Percentiles rank a stretch among this genome's conserved stretches.
Conservation (phyloP, 1,284 basidiomycete species). For the Garcileccinum viscosum region DNA sequence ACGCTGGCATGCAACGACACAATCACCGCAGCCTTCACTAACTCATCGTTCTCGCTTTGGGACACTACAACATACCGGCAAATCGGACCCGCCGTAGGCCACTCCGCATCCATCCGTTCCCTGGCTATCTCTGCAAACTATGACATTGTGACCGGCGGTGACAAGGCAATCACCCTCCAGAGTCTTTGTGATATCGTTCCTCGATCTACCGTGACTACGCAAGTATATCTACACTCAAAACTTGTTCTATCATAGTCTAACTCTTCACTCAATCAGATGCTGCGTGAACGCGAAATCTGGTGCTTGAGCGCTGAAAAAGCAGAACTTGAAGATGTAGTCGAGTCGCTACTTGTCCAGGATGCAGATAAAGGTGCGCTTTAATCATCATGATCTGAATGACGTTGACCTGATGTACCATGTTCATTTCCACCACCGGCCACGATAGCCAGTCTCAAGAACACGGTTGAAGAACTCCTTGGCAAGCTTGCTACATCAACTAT, state of each 20-base stretch:
- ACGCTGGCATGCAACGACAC: not conserved
- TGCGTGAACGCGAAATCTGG: no score
- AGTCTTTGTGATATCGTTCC: not conserved
- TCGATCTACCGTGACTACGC: not conserved
- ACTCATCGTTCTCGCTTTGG: not conserved
- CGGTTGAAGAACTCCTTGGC: not conserved
- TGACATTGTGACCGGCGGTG: not conserved
- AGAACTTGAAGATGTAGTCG: no score
- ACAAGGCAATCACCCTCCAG: not conserved
- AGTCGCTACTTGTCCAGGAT: no score
- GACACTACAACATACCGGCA: not conserved
- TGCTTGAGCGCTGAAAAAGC: not conserved
- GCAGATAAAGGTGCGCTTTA: no score
- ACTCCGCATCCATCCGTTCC: not conserved
- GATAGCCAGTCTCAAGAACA: not conserved
- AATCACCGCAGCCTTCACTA: not conserved
- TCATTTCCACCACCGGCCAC: not conserved
- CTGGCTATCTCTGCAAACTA: not conserved
- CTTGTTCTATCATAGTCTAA: no score
- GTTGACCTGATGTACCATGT: no score
- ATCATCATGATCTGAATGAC: no score
- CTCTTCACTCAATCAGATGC: no score
- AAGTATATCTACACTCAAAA: no score
- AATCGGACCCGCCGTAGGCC: not conserved
- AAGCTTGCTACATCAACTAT: not conserved